These are phyloP conservation scores for Oryza glumipatula DNA, from an alignment of 176 grass and related monocot genomes.

Conservation along the genomic window DNA sequence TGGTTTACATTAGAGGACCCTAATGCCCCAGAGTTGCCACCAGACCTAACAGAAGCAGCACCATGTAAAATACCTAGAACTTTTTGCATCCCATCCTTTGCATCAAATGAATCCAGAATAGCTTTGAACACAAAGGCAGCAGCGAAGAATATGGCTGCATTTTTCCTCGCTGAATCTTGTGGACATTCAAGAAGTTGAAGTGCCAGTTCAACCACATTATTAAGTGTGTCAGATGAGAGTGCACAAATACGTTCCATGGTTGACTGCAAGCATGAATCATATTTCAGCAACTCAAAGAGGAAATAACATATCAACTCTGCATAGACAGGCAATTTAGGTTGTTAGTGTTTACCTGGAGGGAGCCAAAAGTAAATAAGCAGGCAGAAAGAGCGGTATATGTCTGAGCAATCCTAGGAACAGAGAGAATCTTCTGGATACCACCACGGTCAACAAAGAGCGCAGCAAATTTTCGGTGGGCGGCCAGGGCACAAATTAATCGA, in stretches of 20 bases:
- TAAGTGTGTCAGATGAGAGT: slow-evolving; percentile 64
- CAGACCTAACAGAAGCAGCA: slow-evolving; percentile 80
- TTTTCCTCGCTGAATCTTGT: slow-evolving; percentile 91
- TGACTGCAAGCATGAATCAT: slow-evolving; percentile 57
- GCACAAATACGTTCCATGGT: slow-evolving; percentile 97
- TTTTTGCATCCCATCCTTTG: slow-evolving; percentile 81
- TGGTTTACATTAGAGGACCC: slow-evolving; percentile 62
- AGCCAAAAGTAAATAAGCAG: slow-evolving; percentile 94
- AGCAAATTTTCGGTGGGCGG: slow-evolving; percentile 89
- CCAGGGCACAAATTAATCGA: slow-evolving; percentile 84
- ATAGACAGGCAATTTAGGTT: background rate
- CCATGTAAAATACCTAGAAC: slow-evolving; percentile 78
- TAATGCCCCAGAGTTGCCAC: slow-evolving; percentile 61
- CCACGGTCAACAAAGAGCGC: slow-evolving; percentile 95
- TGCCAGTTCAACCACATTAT: slow-evolving; percentile 84
- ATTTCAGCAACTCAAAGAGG: slow-evolving; percentile 18
- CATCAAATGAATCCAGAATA: slow-evolving; percentile 90
- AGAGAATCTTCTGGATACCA: slow-evolving; percentile 94
- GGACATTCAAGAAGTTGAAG: slow-evolving; percentile 87
- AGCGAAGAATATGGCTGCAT: slow-evolving; percentile 84
- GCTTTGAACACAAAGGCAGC: slow-evolving; percentile 98
- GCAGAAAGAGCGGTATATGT: slow-evolving; percentile 85
- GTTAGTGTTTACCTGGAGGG: slow-evolving; percentile 77
- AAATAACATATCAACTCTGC: slow-evolving; percentile 14
- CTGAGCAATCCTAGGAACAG: slow-evolving; percentile 67